phyloP scores from a whole-genome alignment of 208 protist species.

The Leishmania braziliensis region DNA sequence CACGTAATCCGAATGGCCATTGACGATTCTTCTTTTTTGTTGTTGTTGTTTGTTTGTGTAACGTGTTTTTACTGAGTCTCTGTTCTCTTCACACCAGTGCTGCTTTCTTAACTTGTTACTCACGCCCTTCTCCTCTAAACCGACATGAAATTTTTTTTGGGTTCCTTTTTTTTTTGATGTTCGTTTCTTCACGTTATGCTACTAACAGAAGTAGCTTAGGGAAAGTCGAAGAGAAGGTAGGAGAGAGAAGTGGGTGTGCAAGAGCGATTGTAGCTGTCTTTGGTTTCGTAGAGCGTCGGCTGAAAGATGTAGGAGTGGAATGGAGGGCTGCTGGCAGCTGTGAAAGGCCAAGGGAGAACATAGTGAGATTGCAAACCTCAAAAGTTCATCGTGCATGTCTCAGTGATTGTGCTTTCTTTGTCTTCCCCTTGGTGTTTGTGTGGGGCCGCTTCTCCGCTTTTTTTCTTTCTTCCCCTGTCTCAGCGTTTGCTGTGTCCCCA shows the following conservation, averaged over 20 bases:
- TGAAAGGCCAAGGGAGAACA: neutral
- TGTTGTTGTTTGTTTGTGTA: neutral
- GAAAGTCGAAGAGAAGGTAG: neutral
- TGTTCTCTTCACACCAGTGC: neutral
- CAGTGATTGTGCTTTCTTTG: neutral
- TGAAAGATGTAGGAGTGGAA: neutral
- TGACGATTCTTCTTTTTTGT: neutral
- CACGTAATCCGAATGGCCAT: neutral
- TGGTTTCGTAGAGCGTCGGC: neutral
- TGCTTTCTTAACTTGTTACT: neutral
- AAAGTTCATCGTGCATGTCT: neutral
- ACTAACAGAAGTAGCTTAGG: neutral
- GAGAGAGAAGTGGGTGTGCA: neutral
- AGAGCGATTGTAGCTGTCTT: neutral
- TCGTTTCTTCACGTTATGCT: neutral
- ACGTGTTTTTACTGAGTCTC: neutral
- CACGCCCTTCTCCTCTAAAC: neutral
- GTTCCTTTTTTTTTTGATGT: neutral
- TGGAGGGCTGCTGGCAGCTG: neutral
- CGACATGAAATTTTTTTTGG: neutral
- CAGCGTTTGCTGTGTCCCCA: neutral
- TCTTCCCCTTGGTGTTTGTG: neutral
- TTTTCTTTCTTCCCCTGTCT: neutral
- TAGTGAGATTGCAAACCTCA: neutral
- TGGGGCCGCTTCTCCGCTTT: neutral